Conservation (phyloP, 2,329 filamentous ascomycete genomes). For the Anthostomella pinea region DNA sequence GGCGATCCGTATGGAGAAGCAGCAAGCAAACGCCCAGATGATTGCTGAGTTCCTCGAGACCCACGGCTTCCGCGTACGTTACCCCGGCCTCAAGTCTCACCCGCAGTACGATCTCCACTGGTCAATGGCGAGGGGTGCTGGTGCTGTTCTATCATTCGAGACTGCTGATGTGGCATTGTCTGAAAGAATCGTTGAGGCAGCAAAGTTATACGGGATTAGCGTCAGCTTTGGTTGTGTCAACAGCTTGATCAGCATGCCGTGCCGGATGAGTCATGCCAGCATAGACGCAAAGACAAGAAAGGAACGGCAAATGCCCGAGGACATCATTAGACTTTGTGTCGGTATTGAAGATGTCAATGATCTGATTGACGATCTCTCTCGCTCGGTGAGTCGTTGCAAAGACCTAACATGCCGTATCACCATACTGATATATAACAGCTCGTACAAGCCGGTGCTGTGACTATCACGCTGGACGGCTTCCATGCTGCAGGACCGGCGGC, state of each 20-base stretch:
- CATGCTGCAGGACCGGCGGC: conserved; percentile 48
- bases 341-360: conserved; percentile 93
- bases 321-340: conserved; percentile 92
- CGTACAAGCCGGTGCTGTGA: conserved; percentile 91
- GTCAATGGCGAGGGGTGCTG: conserved; percentile 90
- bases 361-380: conserved; percentile 85
- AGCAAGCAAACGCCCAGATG: conserved; percentile 85
- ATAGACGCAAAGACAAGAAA: conserved; percentile 92
- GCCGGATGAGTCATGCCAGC: conserved; percentile 98
- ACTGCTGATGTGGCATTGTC: conserved; percentile 82
- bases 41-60: conserved; percentile 91
- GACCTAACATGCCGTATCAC: not conserved
- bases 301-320: conserved; percentile 91
- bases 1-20: conserved; percentile 97
- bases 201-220: conserved; percentile 88
- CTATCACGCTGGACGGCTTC: conserved; percentile 79
- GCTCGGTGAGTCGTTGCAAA: conserved; percentile 89
- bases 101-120: conserved; percentile 96
- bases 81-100: conserved; percentile 89
- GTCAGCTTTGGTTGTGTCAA: conserved; percentile 99
- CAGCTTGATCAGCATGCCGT: conserved; percentile 98
- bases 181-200: conserved; percentile 90
- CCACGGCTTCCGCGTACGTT: conserved; percentile 91
- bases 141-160: conserved; percentile 93
- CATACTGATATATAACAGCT: conserved; percentile 53